These are phyloP conservation scores for Brachypodium distachyon DNA, from an alignment of 202 grass and related monocot genomes.

Conservation along the genomic window DNA sequence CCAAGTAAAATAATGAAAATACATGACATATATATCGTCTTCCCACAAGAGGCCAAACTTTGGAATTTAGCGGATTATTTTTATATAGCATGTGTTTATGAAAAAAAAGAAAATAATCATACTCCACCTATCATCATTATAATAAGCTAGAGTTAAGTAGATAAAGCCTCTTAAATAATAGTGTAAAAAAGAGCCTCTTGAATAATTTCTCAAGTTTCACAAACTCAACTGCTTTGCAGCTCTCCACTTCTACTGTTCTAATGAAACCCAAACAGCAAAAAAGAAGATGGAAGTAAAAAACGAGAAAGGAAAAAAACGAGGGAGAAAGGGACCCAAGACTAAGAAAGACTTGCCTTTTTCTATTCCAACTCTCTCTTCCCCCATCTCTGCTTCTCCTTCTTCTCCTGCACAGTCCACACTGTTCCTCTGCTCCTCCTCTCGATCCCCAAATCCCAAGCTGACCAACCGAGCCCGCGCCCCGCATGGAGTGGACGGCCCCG, in stretches of 20 bases:
- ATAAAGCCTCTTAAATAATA: not conserved
- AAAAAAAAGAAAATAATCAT: too few species aligned
- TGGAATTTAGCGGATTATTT: too few species aligned
- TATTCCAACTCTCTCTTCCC: conserved; percentile 33
- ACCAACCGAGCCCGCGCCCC: conserved; percentile 17
- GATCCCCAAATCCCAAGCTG: conserved; percentile 58
- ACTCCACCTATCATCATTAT: too few species aligned
- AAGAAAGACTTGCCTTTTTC: conserved; percentile 28
- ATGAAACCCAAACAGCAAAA: not conserved
- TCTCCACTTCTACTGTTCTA: not conserved
- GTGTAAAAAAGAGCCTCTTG: too few species aligned
- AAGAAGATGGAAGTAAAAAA: not conserved
- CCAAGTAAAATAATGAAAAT: too few species aligned
- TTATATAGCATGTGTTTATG: too few species aligned
- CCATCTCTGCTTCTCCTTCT: conserved; percentile 18
- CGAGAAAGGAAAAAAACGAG: not conserved
- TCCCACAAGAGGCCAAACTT: too few species aligned
- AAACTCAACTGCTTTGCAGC: not conserved
- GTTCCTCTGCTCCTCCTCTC: conserved; percentile 30
- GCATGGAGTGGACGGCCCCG: conserved; percentile 36
- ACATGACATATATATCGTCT: too few species aligned
- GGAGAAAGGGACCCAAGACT: not conserved
- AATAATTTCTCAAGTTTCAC: not conserved
- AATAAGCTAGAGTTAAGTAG: not conserved
- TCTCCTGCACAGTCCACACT: too few species aligned